Conservation (phyloP, 2,329 filamentous ascomycete genomes). For the Bipolaris zeicola region DNA sequence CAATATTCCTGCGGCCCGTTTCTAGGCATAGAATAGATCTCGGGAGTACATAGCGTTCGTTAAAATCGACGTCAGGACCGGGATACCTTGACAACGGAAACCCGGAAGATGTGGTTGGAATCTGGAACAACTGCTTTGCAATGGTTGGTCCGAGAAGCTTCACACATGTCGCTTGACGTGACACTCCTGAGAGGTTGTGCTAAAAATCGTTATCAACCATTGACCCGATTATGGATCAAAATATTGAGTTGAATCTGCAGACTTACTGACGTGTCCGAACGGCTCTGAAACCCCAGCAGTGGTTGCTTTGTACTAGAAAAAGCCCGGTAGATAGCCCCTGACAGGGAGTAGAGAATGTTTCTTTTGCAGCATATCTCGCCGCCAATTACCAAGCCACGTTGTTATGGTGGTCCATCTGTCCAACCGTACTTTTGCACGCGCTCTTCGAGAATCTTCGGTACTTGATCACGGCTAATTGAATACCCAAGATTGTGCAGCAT, state of each 20-base stretch:
- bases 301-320: neutral
- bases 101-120: neutral
- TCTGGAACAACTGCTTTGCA: constrained; percentile 4
- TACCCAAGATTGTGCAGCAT: neutral
- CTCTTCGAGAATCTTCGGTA: neutral
- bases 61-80: neutral
- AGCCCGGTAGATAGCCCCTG: neutral
- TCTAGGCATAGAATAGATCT: constrained; percentile 3
- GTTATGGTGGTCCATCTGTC: neutral
- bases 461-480: neutral
- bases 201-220: neutral
- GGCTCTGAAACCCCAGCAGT: neutral
- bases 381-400: neutral
- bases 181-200: neutral
- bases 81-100: constrained; percentile 1
- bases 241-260: neutral
- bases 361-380: neutral
- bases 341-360: neutral
- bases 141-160: neutral
- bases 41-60: constrained; percentile 1
- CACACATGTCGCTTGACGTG: neutral
- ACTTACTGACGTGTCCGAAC: neutral
- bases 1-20: constrained; percentile 5
- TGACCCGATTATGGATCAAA: neutral
- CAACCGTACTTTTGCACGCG: neutral